A percentile compares a stretch with the other conserved stretches of the same genome.
Conservation (phyloP, 768 basidiomycete genomes). For the Daedaleopsis sinensis region DNA sequence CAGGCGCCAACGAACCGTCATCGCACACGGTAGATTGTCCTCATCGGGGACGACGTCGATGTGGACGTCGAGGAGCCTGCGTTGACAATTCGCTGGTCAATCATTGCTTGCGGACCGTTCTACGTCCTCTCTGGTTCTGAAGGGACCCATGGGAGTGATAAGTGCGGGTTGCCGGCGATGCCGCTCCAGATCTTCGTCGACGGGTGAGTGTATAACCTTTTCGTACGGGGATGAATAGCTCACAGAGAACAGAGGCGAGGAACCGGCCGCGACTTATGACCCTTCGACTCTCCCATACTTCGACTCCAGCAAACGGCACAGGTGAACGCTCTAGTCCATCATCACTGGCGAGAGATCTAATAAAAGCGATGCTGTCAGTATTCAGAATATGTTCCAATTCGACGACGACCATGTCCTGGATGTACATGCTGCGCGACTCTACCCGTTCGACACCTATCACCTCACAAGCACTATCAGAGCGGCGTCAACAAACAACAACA, state of each 20-base stretch:
- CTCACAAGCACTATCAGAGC: conserved; percentile 53
- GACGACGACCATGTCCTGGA: conserved; percentile 60
- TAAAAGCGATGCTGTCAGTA: conserved; percentile 34
- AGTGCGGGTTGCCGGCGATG: conserved; percentile 50
- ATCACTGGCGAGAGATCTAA: neutral
- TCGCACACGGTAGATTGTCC: conserved; percentile 45
- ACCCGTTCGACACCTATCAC: conserved; percentile 60
- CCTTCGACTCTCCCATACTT: conserved; percentile 49
- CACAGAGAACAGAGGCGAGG: conserved; percentile 32
- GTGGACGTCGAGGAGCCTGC: conserved; percentile 62
- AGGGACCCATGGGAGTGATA: conserved; percentile 46
- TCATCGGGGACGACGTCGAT: conserved; percentile 59
- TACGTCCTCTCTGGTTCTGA: conserved; percentile 49
- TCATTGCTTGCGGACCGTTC: conserved; percentile 52
- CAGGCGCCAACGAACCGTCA: neutral
- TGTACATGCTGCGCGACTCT: conserved; percentile 53
- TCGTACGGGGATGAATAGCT: neutral
- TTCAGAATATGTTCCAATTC: conserved; percentile 59
- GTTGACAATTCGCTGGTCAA: conserved; percentile 57
- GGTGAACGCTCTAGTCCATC: conserved; percentile 36
- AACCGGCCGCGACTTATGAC: conserved; percentile 46
- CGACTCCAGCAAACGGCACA: conserved; percentile 41
- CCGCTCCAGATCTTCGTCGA: conserved; percentile 51
- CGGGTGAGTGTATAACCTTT: conserved; percentile 37
- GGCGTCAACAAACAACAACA: conserved; percentile 33